phyloP scores from a whole-genome alignment of 2,329 filamentous ascomycete species.

The Aspergillus quadrilineatus region DNA sequence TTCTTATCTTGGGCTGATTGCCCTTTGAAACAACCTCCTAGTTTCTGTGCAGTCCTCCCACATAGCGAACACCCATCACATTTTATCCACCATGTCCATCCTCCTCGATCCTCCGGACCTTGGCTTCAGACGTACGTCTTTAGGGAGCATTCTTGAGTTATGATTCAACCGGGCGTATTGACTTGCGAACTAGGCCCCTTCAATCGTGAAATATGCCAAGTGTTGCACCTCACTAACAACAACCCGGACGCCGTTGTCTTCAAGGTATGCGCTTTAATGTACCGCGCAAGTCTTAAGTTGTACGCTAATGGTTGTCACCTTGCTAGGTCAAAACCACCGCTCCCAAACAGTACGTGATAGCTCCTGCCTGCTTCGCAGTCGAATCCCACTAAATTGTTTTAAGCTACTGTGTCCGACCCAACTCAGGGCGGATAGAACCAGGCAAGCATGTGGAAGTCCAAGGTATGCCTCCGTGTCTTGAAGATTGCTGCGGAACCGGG shows the following conservation, averaged over 20 bases:
- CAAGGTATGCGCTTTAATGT: conserved; percentile 51
- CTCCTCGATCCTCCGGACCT: conserved; percentile 90
- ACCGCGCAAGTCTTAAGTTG: conserved; percentile 15
- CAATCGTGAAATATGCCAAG: conserved; percentile 63
- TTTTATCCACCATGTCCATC: conserved; percentile 72
- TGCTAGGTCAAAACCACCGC: conserved; percentile 94
- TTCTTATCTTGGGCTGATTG: conserved; percentile 1
- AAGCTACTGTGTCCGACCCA: conserved; percentile 96
- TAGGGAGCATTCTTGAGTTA: conserved; percentile 14
- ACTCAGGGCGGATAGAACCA: conserved; percentile 92
- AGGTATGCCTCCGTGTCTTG: conserved; percentile 52
- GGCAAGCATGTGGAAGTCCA: conserved; percentile 88
- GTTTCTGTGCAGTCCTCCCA: conserved; percentile 15
- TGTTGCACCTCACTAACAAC: conserved; percentile 59
- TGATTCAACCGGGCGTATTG: conserved; percentile 18
- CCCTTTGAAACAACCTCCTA: conserved; percentile 13
- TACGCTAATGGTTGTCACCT: conserved; percentile 26
- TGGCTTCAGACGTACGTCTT: conserved; percentile 74
- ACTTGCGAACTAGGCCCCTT: conserved; percentile 56
- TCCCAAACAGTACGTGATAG: conserved; percentile 81
- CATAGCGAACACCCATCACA: conserved; percentile 16
- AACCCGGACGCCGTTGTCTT: conserved; percentile 62
- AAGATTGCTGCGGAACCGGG: conserved; percentile 1
- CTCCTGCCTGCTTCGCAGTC: conserved; percentile 14
- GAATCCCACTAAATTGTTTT: conserved; percentile 23